Evolutionary conservation across 352 stramenopile genomes (phyloP), one percentile per base, ranked within the genome.

Genomic region (Aphanomyces invadans): DNA sequence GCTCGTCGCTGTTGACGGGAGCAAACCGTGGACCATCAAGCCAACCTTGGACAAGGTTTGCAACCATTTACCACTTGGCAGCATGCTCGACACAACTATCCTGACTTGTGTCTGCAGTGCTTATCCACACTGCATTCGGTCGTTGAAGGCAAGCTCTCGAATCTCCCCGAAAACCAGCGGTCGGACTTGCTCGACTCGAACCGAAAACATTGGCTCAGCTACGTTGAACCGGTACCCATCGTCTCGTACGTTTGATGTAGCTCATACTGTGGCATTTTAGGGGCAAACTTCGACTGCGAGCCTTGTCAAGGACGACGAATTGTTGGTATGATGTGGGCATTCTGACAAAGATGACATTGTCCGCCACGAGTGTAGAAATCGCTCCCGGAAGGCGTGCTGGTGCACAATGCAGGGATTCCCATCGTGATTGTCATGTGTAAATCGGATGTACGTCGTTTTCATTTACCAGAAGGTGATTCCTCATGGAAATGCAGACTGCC

Each of bases 21-120:
- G 79, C 44, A 74, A 79, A 28, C 82, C 81, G 11, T 93, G 85
- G 85, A 88, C 81, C 29, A 89, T 93, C 72, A 90, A 93, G 72
- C 81, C 72, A 62, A 78, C 79, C 39, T 64, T 93, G 51, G 85
- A 93, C 31, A 79, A 80, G 72, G 76, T 79, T 45, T 15, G 42
- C 53, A 1, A 28, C 29, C 4, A 21, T 4, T 51, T 44, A 2
- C 19, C n/a, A 15, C 29, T 46, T 11, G 2, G 17, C 17, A 38
- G 1, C 3, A 57, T 38, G 52, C 26, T 4, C 25, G 25, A 32
- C 29, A 46, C 23, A 21, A 12, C 31, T 17, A 7, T 45, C 15
- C 38, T 36, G 3, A 36, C 39, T 56, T 21, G 9, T 57, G 3
- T 12, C 19, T 44, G 19, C 10, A 92, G 73, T 93, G 85, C 83